Evolutionary conservation across 345 rosid species (phyloP), one percentile per base, ranked within the genome.

Genomic region (Hibiscus trionum): DNA sequence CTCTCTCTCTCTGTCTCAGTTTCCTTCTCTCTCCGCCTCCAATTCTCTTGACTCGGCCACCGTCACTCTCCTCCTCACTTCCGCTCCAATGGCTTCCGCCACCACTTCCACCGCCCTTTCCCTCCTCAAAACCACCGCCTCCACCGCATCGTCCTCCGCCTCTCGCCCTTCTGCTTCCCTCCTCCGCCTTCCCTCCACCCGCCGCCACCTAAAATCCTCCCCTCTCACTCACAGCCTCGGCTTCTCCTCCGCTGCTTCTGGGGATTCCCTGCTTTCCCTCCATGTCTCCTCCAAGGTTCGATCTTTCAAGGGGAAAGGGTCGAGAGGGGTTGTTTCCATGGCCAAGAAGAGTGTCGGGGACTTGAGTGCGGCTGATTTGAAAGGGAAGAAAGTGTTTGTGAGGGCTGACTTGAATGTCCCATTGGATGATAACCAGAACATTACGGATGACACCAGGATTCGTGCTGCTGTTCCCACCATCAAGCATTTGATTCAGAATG

Each of bases 31-130:
- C 12, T 9, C 46, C 2, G 16, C 27, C 19, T 11, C 1, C 61
- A 3, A 19, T 10, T 1, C 7, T 7, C 8, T 7, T n/a, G 11
- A 8, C 57, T 17, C 44, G 1, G 14, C 35, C 21, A 33, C n/a
- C 49, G 11, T 19, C 17, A 16, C 69, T 29, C 71, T 37, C 47
- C 15, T 60, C 44, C 73, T 52, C 59, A 27, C 66, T 70, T 49
- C 63, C 9, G 3, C 12, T 12, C 35, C 4, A 52, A 87, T 89
- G 53, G 53, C 53, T 49, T 49, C 53, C 15, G 53, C 53, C 53
- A 3, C 53, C n/a, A 3, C 53, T 49, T 49, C 53, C 53, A 49
- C 53, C 53, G 15, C 53, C 3, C n/a, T 49, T 49, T 49, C 53
- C 2, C 53, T 49, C 53, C 53, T 49, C 53, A 49, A 49, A 49